Evolutionary conservation across 371 early-diverging fungal species (phyloP).

Genomic region (Mortierella sp.): DNA sequence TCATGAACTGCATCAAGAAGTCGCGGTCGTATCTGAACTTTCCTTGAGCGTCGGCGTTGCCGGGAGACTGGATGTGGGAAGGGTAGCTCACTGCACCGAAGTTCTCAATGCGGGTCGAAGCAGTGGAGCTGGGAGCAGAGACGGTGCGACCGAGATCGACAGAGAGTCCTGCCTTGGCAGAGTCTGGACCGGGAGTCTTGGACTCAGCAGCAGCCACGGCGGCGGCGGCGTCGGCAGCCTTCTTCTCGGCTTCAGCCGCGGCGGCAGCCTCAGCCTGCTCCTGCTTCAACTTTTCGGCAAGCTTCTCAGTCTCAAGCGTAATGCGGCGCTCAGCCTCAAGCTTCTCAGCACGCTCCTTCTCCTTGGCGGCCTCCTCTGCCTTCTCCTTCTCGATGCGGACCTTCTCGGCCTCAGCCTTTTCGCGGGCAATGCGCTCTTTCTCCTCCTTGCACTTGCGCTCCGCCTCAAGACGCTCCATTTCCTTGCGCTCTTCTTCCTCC

Average conservation of each 20-base stretch:
- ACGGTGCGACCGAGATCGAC: constrained; percentile 48
- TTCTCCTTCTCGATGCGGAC: constrained; percentile 59
- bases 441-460: constrained; percentile 53
- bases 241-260: constrained; percentile 31
- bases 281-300: constrained; percentile 49
- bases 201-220: constrained; percentile 27
- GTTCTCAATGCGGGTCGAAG: constrained; percentile 43
- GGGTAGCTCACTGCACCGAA: constrained; percentile 54
- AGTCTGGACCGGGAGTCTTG: constrained; percentile 40
- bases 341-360: constrained; percentile 52
- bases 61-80: constrained; percentile 55
- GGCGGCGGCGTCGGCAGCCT: constrained; percentile 29
- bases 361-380: constrained; percentile 56
- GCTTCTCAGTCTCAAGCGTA: constrained; percentile 55
- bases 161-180: constrained; percentile 40
- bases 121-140: constrained; percentile 33
- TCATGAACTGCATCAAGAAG: constrained; percentile 86
- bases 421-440: constrained; percentile 62
- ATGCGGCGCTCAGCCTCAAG: constrained; percentile 52
- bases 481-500: constrained; percentile 58
- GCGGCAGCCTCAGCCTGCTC: constrained; percentile 46
- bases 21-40: constrained; percentile 73
- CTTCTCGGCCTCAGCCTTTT: constrained; percentile 60
- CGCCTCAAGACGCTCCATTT: constrained; percentile 52
- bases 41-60: constrained; percentile 59